phyloP scores from a whole-genome alignment of 441 rosid genomes.

The Erodium texanum region DNA sequence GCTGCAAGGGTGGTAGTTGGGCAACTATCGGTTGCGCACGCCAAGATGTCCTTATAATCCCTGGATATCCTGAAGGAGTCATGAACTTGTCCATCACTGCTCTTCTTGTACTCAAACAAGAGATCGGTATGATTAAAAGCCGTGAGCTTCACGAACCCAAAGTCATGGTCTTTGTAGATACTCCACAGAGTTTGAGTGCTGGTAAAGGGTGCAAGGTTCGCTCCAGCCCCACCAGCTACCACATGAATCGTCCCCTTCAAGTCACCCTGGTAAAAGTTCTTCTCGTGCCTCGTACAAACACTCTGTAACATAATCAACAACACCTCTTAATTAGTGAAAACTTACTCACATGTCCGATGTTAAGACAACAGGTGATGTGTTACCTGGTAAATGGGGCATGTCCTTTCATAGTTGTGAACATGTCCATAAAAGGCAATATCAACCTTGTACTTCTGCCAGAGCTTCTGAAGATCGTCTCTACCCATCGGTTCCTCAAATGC shows the following conservation, averaged over 20 bases:
- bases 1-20: slow-evolving; percentile 52
- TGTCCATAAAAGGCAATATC: slow-evolving; percentile 12
- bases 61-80: slow-evolving; percentile 62
- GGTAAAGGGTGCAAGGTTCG: slow-evolving; percentile 19
- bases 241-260: slow-evolving; percentile 74
- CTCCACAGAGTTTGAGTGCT: slow-evolving; percentile 46
- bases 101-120: slow-evolving; percentile 72
- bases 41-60: slow-evolving; percentile 58
- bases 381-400: slow-evolving; percentile 4
- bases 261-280: slow-evolving; percentile 32
- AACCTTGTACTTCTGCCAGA: slow-evolving; percentile 10
- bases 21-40: slow-evolving; percentile 61
- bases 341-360: no score
- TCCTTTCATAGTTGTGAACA: slow-evolving; percentile 10
- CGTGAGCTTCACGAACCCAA: slow-evolving; percentile 61
- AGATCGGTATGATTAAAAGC: slow-evolving; percentile 53
- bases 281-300: slow-evolving; percentile 47
- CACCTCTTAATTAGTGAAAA: no score
- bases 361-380: no score
- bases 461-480: slow-evolving; percentile 14
- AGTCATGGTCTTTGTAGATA: slow-evolving; percentile 48
- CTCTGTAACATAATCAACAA: no score
- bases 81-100: slow-evolving; percentile 62
- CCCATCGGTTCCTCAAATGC: slow-evolving; percentile 36
- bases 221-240: slow-evolving; percentile 79